These are phyloP conservation scores for Desmodesmus armatus DNA, from an alignment of 139 green algal genomes.

Conservation along the genomic window DNA sequence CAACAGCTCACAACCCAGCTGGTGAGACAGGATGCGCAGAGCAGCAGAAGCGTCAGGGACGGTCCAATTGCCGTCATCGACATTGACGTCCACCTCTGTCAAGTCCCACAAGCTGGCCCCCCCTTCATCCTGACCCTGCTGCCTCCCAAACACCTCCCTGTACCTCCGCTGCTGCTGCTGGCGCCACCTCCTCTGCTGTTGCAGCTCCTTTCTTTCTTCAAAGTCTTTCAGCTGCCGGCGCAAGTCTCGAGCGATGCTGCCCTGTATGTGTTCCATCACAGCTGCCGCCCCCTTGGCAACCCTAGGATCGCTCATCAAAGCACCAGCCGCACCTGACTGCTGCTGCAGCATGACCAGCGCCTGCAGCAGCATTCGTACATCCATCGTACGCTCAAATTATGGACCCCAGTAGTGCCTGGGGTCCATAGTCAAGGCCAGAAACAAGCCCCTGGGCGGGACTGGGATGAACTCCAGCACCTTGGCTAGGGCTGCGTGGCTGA, in stretches of 20 bases:
- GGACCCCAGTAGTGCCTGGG: neutral
- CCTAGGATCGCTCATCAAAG: neutral
- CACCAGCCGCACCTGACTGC: neutral
- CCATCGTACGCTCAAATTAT: no score
- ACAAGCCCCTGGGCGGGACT: neutral
- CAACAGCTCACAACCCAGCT: neutral
- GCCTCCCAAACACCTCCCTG: neutral
- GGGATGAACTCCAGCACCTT: neutral
- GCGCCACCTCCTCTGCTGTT: constrained; percentile 31
- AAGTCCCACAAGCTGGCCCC: no score
- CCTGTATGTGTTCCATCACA: constrained; percentile 1
- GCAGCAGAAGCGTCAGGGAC: no score
- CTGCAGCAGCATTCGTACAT: no score
- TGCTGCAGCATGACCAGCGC: neutral
- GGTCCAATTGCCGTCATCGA: neutral
- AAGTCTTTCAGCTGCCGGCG: no score
- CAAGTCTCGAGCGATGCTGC: constrained; percentile 36
- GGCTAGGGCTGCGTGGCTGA: neutral
- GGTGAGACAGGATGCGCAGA: neutral
- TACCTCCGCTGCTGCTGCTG: neutral
- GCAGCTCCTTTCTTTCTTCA: constrained; percentile 32
- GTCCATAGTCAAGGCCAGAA: neutral
- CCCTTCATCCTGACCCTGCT: no score
- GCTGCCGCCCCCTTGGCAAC: neutral
- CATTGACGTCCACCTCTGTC: no score